Evolutionary conservation across 371 early-diverging fungal species (phyloP).

Genomic region (Basidiobolus meristosporus): DNA sequence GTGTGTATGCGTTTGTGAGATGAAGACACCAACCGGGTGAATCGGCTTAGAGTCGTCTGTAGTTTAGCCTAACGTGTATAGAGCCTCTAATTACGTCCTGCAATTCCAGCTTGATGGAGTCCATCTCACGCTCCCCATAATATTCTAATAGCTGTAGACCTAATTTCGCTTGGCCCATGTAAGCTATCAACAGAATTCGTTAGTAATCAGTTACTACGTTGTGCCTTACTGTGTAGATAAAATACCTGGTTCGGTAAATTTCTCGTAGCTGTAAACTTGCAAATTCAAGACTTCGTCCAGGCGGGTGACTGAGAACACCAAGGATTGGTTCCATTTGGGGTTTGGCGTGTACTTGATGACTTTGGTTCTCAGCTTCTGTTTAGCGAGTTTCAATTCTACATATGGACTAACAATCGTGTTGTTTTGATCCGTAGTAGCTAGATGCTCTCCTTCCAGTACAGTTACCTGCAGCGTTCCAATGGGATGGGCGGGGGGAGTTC

Average conservation of each 20-base stretch:
- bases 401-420: neutral
- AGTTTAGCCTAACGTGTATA: no score
- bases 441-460: neutral
- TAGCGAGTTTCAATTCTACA: neutral
- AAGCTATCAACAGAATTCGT: neutral
- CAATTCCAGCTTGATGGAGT: no score
- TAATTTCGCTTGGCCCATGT: slow-evolving; percentile 4
- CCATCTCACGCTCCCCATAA: slow-evolving; percentile 1
- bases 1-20: no score
- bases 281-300: slow-evolving; percentile 5
- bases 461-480: slow-evolving; percentile 1
- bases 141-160: neutral
- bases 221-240: neutral
- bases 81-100: no score
- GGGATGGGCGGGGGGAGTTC: neutral
- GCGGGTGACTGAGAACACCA: slow-evolving; percentile 4
- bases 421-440: neutral
- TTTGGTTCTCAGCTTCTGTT: slow-evolving; percentile 3
- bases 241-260: slow-evolving; percentile 1
- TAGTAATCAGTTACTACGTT: neutral
- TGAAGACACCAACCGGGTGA: no score
- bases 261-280: slow-evolving; percentile 3
- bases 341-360: slow-evolving; percentile 1
- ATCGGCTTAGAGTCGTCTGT: no score
- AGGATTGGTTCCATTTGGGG: neutral